phyloP scores from a whole-genome alignment of 495 filamentous ascomycete species.

The Xylaria acuta region DNA sequence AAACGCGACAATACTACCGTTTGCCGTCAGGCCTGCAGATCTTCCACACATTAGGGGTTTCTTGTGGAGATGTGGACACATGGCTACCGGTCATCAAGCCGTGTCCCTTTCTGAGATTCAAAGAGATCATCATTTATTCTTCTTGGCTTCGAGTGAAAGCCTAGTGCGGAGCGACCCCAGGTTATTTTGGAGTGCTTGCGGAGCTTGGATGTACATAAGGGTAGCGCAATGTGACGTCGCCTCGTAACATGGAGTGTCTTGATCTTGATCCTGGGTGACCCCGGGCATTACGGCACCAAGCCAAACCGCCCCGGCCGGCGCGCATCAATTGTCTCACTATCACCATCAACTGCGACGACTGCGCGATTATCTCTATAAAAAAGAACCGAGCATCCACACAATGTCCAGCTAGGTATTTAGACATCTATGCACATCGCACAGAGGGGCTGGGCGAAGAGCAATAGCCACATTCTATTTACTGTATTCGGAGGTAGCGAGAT shows the following conservation, averaged over 20 bases:
- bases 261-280: conserved; percentile 7
- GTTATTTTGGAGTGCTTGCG: neutral
- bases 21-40: conserved; percentile 25
- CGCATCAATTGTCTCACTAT: conserved; percentile 1
- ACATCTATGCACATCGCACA: neutral
- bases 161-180: conserved; percentile 3
- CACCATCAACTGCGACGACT: neutral
- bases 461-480: neutral
- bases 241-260: conserved; percentile 6
- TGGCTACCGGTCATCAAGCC: conserved; percentile 19
- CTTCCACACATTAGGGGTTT: conserved; percentile 13
- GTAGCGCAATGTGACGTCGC: conserved; percentile 3
- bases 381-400: neutral
- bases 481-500: neutral
- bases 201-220: no score
- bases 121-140: neutral
- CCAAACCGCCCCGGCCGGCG: conserved; percentile 7
- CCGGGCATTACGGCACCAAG: conserved; percentile 19
- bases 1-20: conserved; percentile 21
- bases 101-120: conserved; percentile 1
- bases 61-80: conserved; percentile 24
- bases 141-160: neutral
- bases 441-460: neutral
- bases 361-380: neutral
- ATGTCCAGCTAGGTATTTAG: neutral